phyloP scores from a whole-genome alignment of 345 rosid genomes.

The Corymbia maculata region DNA sequence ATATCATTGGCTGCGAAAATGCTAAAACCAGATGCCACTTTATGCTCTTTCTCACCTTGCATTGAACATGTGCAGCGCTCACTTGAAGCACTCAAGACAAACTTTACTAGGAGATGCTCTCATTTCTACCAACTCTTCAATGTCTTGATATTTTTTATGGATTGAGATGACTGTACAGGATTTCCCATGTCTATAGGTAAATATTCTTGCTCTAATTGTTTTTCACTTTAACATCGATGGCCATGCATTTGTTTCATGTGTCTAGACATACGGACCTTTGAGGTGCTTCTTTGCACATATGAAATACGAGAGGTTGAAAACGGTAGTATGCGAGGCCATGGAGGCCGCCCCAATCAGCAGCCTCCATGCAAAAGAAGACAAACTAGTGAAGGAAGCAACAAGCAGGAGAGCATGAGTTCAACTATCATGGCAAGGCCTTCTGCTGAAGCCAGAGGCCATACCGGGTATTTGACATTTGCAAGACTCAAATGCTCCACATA shows the following conservation, averaged over 20 bases:
- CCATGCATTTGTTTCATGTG: not conserved
- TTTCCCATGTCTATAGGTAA: not conserved
- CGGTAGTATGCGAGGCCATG: slow-evolving; percentile 16
- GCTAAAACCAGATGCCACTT: slow-evolving; percentile 70
- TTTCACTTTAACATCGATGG: not conserved
- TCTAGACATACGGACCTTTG: slow-evolving; percentile 81
- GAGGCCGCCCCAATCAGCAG: slow-evolving; percentile 13
- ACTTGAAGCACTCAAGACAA: slow-evolving; percentile 59
- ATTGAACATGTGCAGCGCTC: slow-evolving; percentile 91
- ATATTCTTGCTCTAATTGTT: not conserved
- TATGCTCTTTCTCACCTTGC: slow-evolving; percentile 96
- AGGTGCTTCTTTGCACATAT: slow-evolving; percentile 71
- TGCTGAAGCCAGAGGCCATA: slow-evolving; percentile 82
- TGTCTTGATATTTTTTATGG: not conserved
- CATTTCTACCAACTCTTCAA: not conserved
- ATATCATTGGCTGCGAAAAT: slow-evolving; percentile 70
- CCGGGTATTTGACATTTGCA: slow-evolving; percentile 89
- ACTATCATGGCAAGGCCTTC: slow-evolving; percentile 69
- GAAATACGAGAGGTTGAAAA: slow-evolving; percentile 68
- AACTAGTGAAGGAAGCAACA: slow-evolving; percentile 22
- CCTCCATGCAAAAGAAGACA: slow-evolving; percentile 77
- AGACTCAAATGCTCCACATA: slow-evolving; percentile 53
- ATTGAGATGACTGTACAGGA: not conserved
- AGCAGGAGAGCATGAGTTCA: slow-evolving; percentile 10
- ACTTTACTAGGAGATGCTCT: slow-evolving; percentile 49